These are phyloP conservation scores for Aegle marmelos DNA, from an alignment of 345 rosid genomes.

Conservation along the genomic window DNA sequence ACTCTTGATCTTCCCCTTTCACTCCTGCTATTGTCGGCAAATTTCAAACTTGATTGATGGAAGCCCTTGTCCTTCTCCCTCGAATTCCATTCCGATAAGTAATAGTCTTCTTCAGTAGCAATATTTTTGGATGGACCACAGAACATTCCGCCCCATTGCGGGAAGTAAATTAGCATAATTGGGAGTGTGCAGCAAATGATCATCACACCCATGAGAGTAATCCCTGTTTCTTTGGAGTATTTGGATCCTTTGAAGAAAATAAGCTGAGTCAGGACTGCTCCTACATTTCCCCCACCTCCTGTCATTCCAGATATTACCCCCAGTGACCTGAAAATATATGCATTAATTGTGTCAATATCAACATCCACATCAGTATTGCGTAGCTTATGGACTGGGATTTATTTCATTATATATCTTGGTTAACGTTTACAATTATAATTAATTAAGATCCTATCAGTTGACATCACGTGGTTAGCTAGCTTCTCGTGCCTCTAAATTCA, in stretches of 20 bases:
- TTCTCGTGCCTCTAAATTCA: not conserved
- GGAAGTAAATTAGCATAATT: constrained; percentile 62
- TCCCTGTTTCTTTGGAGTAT: constrained; percentile 75
- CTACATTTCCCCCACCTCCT: constrained; percentile 88
- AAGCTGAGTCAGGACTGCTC: constrained; percentile 79
- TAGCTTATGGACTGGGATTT: not conserved
- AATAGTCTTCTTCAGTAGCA: constrained; percentile 71
- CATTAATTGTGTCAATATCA: not conserved
- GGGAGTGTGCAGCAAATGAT: constrained; percentile 68
- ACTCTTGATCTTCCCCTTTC: constrained; percentile 53
- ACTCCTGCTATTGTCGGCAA: constrained; percentile 62
- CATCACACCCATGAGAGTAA: constrained; percentile 79
- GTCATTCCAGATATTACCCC: constrained; percentile 88
- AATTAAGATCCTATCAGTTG: no score
- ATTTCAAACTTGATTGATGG: constrained; percentile 61
- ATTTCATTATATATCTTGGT: not conserved
- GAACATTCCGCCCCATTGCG: constrained; percentile 98
- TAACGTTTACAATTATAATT: no score
- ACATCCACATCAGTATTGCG: not conserved
- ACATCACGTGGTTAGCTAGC: not conserved
- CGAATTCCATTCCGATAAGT: constrained; percentile 66
- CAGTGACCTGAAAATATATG: constrained; percentile 48
- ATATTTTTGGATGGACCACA: constrained; percentile 50
- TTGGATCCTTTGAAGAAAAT: constrained; percentile 81
- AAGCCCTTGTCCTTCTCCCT: constrained; percentile 46